Evolutionary conservation across 345 rosid species (phyloP).

Genomic region (Arabis alpina): DNA sequence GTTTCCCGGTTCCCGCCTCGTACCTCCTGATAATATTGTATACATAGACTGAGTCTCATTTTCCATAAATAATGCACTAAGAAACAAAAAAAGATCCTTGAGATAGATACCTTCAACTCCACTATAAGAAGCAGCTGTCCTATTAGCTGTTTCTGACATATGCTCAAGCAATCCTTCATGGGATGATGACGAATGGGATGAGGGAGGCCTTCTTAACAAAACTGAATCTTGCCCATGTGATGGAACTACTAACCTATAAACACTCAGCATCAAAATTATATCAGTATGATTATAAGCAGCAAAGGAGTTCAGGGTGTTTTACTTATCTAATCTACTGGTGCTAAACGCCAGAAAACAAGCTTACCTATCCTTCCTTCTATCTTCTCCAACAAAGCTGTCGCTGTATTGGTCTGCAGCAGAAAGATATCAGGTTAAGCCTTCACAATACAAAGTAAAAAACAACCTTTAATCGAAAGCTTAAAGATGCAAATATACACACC

Average conservation of each 20-base stretch:
- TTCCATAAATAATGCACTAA: neutral
- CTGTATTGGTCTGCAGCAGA: conserved; percentile 42
- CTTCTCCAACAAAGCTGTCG: conserved; percentile 50
- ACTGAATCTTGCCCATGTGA: conserved; percentile 56
- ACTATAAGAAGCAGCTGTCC: conserved; percentile 45
- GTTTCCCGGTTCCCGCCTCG: conserved; percentile 37
- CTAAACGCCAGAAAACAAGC: conserved; percentile 6
- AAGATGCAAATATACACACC: too few species aligned
- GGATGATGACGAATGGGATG: conserved; percentile 51
- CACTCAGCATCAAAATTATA: neutral
- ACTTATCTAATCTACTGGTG: neutral
- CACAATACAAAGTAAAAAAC: neutral
- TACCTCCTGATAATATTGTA: conserved; percentile 39
- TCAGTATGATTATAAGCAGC: neutral
- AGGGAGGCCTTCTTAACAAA: conserved; percentile 48
- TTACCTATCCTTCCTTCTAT: conserved; percentile 54
- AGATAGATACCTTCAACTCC: conserved; percentile 50
- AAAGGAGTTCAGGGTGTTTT: neutral
- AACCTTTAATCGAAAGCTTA: too few species aligned
- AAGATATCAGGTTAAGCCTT: conserved; percentile 26
- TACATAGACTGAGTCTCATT: neutral
- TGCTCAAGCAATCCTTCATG: conserved; percentile 56
- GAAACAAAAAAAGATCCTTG: neutral
- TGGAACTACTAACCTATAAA: conserved; percentile 38
- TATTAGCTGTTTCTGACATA: conserved; percentile 45